Base-by-base conservation (phyloP, 306 rosid genomes). In the Vachellia pachyceras region DNA sequence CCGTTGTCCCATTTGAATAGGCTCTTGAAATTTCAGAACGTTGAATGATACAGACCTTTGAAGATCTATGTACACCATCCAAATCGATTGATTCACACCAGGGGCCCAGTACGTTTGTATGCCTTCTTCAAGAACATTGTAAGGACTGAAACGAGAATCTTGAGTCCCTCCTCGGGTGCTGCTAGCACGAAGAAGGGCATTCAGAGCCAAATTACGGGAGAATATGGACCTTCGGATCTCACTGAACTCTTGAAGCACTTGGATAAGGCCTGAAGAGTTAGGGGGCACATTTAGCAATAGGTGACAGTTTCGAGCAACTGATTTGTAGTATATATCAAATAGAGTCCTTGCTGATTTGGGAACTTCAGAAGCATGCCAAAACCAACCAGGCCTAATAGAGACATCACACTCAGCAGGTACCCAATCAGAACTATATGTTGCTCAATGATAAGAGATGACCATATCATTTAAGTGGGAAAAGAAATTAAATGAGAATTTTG, bases 1-100 rank as follows among this genome's bases (percentile, higher is more conserved):
- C 72, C 99, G 85, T 78, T 95, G 99, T 46, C 99, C 99, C 95
- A 95, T 87, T 13, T 93, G 90, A 84, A 93, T 95, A 63, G 99
- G 97, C 83, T 95, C 99, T 88, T 95, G 95, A 77, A 93, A 37
- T 84, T 78, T 79, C 80, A 95, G 80, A 88, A 95, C 90, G 82
- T 95, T 95, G 72, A 95, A 95, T 44, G 92, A 80, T 18, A 89
- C 87, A 12, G 72, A 40, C 67, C 88, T 80, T 79, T 82, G 86
- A 69, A 95, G 97, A 86, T 90, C 69, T 20, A 91, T 76, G 79
- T 85, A 77, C 82, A 95, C 52, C 37, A 57, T 77, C 97, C 99
- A 95, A 6, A 40, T 47, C 42, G 85, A 41, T 77, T 87, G 92
- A 68, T 79, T 84, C 90, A 70, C 90, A 76, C 78, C 86, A 1